Conservation (phyloP, 2,329 filamentous ascomycete genomes). For the Fusarium begoniae region DNA sequence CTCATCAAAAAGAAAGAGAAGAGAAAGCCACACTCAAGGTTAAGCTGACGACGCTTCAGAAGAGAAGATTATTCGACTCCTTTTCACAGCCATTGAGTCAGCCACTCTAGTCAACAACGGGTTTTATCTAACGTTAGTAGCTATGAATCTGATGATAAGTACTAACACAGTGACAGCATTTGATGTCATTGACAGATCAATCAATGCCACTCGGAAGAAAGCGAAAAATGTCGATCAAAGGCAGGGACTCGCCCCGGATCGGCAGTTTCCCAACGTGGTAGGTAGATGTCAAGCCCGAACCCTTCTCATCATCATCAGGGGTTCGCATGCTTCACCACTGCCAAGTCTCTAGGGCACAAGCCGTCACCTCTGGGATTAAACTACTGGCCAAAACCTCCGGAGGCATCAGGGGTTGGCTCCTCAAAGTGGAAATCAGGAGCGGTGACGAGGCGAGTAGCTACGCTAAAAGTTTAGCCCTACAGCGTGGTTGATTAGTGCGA, state of each 20-base stretch:
- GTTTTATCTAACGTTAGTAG: neutral
- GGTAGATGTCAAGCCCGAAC: neutral
- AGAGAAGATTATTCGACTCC: neutral
- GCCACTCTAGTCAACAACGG: neutral
- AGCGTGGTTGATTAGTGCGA: neutral
- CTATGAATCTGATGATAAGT: neutral
- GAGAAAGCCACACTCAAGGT: neutral
- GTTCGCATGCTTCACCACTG: neutral
- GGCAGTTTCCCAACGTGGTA: conserved; percentile 26
- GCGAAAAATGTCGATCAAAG: conserved; percentile 21
- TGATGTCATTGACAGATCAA: conserved; percentile 3
- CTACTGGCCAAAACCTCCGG: neutral
- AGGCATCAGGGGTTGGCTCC: conserved; percentile 1
- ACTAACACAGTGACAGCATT: neutral
- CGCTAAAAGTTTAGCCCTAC: conserved; percentile 25
- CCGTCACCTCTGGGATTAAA: neutral
- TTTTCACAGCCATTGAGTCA: neutral
- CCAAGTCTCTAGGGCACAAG: neutral
- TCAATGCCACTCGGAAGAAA: conserved; percentile 23
- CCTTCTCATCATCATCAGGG: neutral
- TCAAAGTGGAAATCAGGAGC: conserved; percentile 16
- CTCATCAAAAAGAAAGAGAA: neutral
- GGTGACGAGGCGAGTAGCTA: neutral
- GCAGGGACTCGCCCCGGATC: conserved; percentile 28
- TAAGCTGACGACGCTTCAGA: neutral